Percentiles rank a stretch among this genome's conserved stretches.
These are phyloP conservation scores for Podaxis pistillaris DNA, from an alignment of 768 basidiomycete genomes.

Conservation along the genomic window DNA sequence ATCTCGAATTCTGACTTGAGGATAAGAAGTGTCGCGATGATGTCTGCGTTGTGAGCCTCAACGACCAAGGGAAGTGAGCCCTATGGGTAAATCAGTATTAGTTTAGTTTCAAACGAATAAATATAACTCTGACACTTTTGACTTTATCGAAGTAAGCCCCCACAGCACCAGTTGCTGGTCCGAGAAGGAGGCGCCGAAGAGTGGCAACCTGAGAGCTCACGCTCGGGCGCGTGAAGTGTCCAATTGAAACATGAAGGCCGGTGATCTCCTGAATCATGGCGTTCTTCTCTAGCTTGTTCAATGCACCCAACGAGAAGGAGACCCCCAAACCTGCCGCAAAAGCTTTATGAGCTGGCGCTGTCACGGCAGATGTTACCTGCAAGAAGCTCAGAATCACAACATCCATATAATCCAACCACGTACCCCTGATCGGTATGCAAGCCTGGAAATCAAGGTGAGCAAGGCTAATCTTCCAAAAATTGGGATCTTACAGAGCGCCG, in stretches of 20 bases:
- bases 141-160: conserved; percentile 48
- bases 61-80: conserved; percentile 75
- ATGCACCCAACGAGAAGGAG: conserved; percentile 59
- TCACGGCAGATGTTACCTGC: conserved; percentile 59
- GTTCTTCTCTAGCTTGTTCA: conserved; percentile 56
- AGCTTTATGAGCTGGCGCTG: conserved; percentile 51
- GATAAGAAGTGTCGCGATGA: conserved; percentile 73
- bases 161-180: conserved; percentile 33
- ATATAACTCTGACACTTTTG: conserved; percentile 31
- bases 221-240: conserved; percentile 48
- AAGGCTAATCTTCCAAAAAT: not conserved
- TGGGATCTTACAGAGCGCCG: conserved; percentile 61
- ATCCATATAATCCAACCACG: conserved; percentile 12
- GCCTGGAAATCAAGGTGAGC: conserved; percentile 31
- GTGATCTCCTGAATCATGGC: conserved; percentile 64
- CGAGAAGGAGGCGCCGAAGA: conserved; percentile 63
- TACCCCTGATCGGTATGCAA: conserved; percentile 72
- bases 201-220: conserved; percentile 82
- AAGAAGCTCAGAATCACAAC: not conserved
- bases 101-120: not conserved
- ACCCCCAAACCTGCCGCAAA: conserved; percentile 66
- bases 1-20: conserved; percentile 66
- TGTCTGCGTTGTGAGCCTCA: conserved; percentile 73
- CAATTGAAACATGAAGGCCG: conserved; percentile 65
- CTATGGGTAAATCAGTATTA: conserved; percentile 27